A percentile compares a stretch with the other conserved stretches of the same genome.
Evolutionary conservation across 495 filamentous ascomycete genomes (phyloP).

Genomic region (Cenococcum geophilum): DNA sequence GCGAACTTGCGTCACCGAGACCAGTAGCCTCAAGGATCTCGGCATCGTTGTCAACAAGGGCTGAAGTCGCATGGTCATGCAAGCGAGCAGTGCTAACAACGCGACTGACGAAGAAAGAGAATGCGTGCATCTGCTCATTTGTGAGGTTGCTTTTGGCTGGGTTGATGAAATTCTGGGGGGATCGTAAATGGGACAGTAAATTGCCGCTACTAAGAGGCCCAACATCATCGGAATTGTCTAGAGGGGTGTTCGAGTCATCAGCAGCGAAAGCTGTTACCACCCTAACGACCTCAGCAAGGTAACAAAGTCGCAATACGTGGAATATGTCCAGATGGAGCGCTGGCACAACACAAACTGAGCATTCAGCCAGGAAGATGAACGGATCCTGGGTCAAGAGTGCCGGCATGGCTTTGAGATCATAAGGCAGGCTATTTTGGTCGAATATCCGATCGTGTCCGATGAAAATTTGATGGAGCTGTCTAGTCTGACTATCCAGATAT

Average conservation of each 20-base stretch:
- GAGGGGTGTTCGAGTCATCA: background rate
- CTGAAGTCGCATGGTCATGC: background rate
- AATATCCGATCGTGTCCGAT: conserved; percentile 37
- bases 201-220: too few species aligned
- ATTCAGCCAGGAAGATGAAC: conserved; percentile 82
- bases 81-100: conserved; percentile 14
- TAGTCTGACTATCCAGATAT: conserved; percentile 61
- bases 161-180: background rate
- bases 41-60: background rate
- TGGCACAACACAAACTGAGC: conserved; percentile 62
- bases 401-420: conserved; percentile 48
- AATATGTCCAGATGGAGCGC: conserved; percentile 68
- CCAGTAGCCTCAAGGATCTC: background rate
- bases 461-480: conserved; percentile 75
- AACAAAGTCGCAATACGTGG: conserved; percentile 82
- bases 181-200: too few species aligned
- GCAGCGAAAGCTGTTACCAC: conserved; percentile 47
- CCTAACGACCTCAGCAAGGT: conserved; percentile 85
- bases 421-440: conserved; percentile 34
- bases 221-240: background rate
- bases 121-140: conserved; percentile 10
- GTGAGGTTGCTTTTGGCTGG: conserved; percentile 2
- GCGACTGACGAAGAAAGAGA: conserved; percentile 14
- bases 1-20: conserved; percentile 7
- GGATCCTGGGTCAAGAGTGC: conserved; percentile 71